These are phyloP conservation scores for Sistotremastrum niveocremeum DNA, from an alignment of 768 basidiomycete species.

Conservation along the genomic window DNA sequence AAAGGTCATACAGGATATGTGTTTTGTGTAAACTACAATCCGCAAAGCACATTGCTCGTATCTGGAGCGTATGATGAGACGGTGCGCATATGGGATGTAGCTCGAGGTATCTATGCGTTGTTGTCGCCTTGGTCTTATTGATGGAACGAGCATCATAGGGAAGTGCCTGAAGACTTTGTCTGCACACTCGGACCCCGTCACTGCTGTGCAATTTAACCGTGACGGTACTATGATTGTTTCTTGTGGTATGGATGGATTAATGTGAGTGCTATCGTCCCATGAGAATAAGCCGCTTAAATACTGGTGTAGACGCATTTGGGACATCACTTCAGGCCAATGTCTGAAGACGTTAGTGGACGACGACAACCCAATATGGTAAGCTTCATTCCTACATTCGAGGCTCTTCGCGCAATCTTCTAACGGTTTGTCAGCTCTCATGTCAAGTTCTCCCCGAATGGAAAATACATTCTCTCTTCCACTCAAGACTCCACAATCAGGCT, in stretches of 20 bases:
- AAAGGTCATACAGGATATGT: constrained; percentile 88
- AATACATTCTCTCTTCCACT: constrained; percentile 79
- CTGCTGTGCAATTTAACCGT: constrained; percentile 84
- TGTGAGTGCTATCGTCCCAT: constrained; percentile 40
- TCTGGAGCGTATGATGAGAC: constrained; percentile 95
- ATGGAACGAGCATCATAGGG: constrained; percentile 29
- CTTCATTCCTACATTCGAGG: background rate
- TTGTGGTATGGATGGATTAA: constrained; percentile 92
- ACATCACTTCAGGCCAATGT: constrained; percentile 93
- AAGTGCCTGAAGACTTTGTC: constrained; percentile 78
- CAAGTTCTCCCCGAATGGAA: constrained; percentile 84
- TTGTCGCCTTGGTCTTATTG: background rate
- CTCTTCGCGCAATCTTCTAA: background rate
- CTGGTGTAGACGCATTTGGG: constrained; percentile 80
- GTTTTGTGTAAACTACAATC: constrained; percentile 87
- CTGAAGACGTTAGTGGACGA: constrained; percentile 95
- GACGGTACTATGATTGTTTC: constrained; percentile 93
- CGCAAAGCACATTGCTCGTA: constrained; percentile 77
- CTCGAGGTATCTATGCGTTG: constrained; percentile 42
- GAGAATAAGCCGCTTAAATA: background rate
- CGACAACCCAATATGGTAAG: constrained; percentile 83
- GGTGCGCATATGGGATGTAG: constrained; percentile 93
- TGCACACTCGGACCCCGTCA: constrained; percentile 96
- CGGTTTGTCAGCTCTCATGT: constrained; percentile 56
- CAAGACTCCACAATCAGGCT: constrained; percentile 90